Evolutionary conservation across 228 moss, liverwort and hornwort genomes (phyloP), one percentile per base, ranked within the genome.

Genomic region (Sphagnum fallax): DNA sequence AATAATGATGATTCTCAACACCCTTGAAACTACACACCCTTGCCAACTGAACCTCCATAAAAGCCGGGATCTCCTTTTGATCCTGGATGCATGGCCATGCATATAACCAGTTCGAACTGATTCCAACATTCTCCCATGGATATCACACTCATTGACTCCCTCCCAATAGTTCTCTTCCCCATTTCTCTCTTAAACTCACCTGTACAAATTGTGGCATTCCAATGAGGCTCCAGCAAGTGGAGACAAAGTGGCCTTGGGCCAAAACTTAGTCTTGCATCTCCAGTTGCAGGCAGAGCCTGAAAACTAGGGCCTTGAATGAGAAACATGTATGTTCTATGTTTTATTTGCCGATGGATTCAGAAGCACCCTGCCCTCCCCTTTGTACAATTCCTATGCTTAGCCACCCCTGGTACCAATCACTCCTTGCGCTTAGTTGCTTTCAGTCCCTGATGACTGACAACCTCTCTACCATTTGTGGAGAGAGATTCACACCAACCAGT

Each of bases 131-230:
- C 77, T 53, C 13, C 50, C 67, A 68, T 58, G 16, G 64, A 67
- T 53, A 76, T 81, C 79, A 83, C 83, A 83, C 81, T 87, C 60
- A 76, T 52, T 76, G 78, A 81, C 12, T 55, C 9, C 1, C 55
- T 55, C 76, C 76, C 83, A 78, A 83, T 78, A 76, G 79, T 74
- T 78, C 32, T 32, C 32, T 73, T 80, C 75, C 59, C 49, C 63
- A 6, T 4, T 52, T 53, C 48, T 53, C 5, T 16, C 50, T 72
- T 49, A 50, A 73, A 60, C 51, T 57, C 32, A 65, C 81, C 81
- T 87, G 83, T 87, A 87, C 87, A 87, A 74, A 81, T 82, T 75
- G 76, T 76, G 87, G 79, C 76, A 78, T 69, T 70, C 77, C 66
- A 51, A 73, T 74, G 72, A 79, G 79, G 72, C 83, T 79, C 83